Conservation (phyloP, 2,329 filamentous ascomycete species). For the Graphilbum fragrans region DNA sequence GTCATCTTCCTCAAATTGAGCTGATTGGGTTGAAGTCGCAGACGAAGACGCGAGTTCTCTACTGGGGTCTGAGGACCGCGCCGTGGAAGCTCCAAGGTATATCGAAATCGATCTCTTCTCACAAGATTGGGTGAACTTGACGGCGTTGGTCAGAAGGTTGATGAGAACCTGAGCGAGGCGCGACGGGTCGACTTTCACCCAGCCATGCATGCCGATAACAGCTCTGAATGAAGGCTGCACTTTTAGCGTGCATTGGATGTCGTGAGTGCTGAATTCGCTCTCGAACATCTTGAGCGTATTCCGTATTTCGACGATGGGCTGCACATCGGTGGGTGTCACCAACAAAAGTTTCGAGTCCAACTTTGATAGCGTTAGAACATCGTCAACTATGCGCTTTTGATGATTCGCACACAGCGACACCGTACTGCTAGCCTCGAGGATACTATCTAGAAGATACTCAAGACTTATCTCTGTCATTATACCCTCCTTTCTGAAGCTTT, state of each 20-base stretch:
- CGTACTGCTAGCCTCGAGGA: conserved; percentile 67
- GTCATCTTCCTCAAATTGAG: neutral
- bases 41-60: no score
- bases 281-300: conserved; percentile 68
- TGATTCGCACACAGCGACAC: conserved; percentile 71
- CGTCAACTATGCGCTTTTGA: conserved; percentile 65
- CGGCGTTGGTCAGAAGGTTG: conserved; percentile 59
- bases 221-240: conserved; percentile 56
- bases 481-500: conserved; percentile 24
- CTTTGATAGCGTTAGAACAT: conserved; percentile 61
- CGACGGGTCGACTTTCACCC: conserved; percentile 65
- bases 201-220: conserved; percentile 44
- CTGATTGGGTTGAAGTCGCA: no score
- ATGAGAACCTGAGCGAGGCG: conserved; percentile 63
- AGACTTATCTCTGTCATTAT: conserved; percentile 16
- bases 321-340: conserved; percentile 57
- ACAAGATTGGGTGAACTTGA: conserved; percentile 53
- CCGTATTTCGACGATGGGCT: conserved; percentile 52
- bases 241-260: conserved; percentile 57
- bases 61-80: neutral
- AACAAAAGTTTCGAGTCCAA: conserved; percentile 63
- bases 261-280: conserved; percentile 57
- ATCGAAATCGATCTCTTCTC: conserved; percentile 49
- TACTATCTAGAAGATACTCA: conserved; percentile 37
- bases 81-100: conserved; percentile 47